phyloP scores from a whole-genome alignment of 148 eudicot species.

The Cornus kousa region DNA sequence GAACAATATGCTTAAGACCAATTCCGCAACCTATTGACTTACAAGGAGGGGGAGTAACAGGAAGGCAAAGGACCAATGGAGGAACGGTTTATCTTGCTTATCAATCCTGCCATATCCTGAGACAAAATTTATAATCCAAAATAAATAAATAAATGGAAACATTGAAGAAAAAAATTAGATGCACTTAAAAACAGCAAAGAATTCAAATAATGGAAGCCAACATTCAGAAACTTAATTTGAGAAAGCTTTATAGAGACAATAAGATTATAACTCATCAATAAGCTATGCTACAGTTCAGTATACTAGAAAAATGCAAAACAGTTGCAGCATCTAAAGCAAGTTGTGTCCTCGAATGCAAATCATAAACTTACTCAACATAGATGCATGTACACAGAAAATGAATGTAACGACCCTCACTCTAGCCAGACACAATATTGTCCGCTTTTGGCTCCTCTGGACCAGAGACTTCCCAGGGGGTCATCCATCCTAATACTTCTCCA shows the following conservation, averaged over 20 bases:
- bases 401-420: no score
- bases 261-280: not conserved
- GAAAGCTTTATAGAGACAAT: not conserved
- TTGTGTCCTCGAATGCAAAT: not conserved
- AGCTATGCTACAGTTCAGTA: not conserved
- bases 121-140: constrained; percentile 20
- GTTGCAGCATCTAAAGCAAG: not conserved
- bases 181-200: not conserved
- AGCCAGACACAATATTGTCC: no score
- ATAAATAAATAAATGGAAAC: not conserved
- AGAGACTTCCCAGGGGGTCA: no score
- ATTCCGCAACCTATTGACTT: constrained; percentile 32
- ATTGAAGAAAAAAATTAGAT: not conserved
- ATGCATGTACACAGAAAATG: no score
- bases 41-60: constrained; percentile 94
- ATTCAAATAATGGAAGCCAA: not conserved
- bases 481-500: no score
- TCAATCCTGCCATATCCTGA: constrained; percentile 99
- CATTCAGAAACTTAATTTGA: not conserved
- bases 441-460: no score
- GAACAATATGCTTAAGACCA: not conserved
- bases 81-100: constrained; percentile 93
- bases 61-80: constrained; percentile 97
- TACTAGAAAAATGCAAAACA: no score
- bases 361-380: not conserved